Conservation (phyloP, 441 rosid species). For the Gossypium davidsonii region DNA sequence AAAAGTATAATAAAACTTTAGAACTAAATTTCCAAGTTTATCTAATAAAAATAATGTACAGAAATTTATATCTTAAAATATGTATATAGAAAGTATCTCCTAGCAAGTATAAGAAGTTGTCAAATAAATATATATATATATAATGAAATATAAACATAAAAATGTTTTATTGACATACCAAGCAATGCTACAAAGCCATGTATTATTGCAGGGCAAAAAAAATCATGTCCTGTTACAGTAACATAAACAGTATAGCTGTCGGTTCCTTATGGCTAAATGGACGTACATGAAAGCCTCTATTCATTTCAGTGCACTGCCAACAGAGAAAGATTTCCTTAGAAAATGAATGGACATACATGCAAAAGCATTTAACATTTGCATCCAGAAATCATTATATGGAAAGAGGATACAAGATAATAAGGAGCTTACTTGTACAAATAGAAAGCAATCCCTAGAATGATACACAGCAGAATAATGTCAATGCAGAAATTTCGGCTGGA, state of each 20-base stretch:
- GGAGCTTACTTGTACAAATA: conserved; percentile 76
- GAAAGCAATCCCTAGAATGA: conserved; percentile 67
- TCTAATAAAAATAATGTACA: no score
- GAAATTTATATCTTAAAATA: no score
- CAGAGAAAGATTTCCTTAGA: conserved; percentile 2
- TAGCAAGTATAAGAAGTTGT: not conserved
- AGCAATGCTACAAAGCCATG: not conserved
- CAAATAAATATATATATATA: not conserved
- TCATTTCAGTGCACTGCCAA: conserved; percentile 26
- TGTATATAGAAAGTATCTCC: not conserved
- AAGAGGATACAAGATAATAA: not conserved
- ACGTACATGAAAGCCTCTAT: conserved; percentile 4
- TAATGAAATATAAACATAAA: not conserved
- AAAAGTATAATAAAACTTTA: no score
- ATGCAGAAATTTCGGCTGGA: conserved; percentile 79
- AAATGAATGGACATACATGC: not conserved
- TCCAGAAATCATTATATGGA: not conserved
- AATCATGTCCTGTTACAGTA: not conserved
- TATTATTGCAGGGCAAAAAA: not conserved
- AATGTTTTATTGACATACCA: not conserved
- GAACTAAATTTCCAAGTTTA: no score
- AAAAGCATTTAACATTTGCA: not conserved
- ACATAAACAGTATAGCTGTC: not conserved
- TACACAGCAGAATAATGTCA: conserved; percentile 65
- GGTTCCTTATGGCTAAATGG: not conserved